Percentiles rank a stretch among this genome's conserved stretches.
phyloP scores from a whole-genome alignment of 1,139 yeast species.

The Yamadazyma atlantica region DNA sequence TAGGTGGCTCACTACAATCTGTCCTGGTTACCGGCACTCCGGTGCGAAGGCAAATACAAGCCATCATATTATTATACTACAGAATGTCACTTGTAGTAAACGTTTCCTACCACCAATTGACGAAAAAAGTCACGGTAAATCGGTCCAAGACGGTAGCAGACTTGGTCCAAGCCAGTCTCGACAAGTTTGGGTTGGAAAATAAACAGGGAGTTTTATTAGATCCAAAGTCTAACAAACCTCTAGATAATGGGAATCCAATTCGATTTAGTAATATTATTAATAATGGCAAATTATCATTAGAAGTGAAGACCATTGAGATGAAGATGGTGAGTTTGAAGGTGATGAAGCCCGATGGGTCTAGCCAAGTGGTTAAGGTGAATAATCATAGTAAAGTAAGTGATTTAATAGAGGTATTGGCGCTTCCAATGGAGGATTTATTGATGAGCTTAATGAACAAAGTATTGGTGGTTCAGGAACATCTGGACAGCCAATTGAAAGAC shows the following conservation, averaged over 20 bases:
- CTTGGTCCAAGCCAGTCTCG: conserved; percentile 24
- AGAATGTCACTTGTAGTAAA: conserved; percentile 21
- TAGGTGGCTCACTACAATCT: too few species aligned
- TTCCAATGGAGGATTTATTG: conserved; percentile 3
- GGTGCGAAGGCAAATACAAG: not conserved
- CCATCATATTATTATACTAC: not conserved
- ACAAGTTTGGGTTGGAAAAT: conserved; percentile 7
- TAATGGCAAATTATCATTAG: conserved; percentile 29
- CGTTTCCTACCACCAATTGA: conserved; percentile 19
- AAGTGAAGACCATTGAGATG: conserved; percentile 18
- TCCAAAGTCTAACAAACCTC: conserved; percentile 21
- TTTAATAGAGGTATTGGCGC: conserved; percentile 4
- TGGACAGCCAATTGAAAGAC: conserved; percentile 4
- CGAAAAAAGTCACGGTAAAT: conserved; percentile 26
- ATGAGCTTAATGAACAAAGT: conserved; percentile 11
- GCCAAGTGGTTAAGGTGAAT: conserved; percentile 9
- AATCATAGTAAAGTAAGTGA: conserved; percentile 8
- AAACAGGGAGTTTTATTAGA: conserved; percentile 12
- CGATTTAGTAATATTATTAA: conserved; percentile 34
- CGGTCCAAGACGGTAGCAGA: conserved; percentile 30
- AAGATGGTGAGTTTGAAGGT: conserved; percentile 10
- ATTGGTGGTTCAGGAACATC: conserved; percentile 3
- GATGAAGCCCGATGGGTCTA: conserved; percentile 8
- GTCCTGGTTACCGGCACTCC: not conserved
- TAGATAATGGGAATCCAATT: conserved; percentile 34